A percentile compares a stretch with the other conserved stretches of the same genome.
These are phyloP conservation scores for Yarrowia hollandica DNA, from an alignment of 805 yeast genomes.

Conservation along the genomic window DNA sequence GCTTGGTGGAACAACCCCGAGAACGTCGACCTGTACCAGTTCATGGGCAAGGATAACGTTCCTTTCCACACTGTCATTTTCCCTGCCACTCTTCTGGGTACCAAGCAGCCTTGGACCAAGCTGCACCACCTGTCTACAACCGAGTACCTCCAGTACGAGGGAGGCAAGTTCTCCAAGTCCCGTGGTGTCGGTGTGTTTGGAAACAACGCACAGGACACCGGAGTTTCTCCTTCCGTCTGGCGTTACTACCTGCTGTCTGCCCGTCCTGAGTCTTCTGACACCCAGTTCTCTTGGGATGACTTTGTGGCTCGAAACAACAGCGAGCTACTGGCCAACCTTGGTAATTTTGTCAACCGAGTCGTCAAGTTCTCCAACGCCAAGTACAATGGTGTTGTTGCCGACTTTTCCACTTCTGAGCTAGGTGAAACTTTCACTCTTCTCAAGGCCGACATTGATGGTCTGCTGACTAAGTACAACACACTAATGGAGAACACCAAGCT, in stretches of 20 bases:
- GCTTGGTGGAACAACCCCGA: slow-evolving; percentile 97
- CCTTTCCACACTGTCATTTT: slow-evolving; percentile 98
- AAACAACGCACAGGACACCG: slow-evolving; percentile 92
- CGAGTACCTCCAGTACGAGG: slow-evolving; percentile 95
- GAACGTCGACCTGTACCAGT: slow-evolving; percentile 83
- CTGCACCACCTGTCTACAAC: slow-evolving; percentile 90
- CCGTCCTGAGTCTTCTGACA: slow-evolving; percentile 93
- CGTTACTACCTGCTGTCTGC: slow-evolving; percentile 90
- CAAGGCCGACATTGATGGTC: slow-evolving; percentile 58
- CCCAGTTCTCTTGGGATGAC: slow-evolving; percentile 97
- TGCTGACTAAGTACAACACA: slow-evolving; percentile 61
- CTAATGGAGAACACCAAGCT: slow-evolving; percentile 72
- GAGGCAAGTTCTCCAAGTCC: slow-evolving; percentile 97
- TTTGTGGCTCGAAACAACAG: slow-evolving; percentile 91
- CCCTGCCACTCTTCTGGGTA: slow-evolving; percentile 91
- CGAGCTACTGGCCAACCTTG: slow-evolving; percentile 92
- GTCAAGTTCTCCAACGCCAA: slow-evolving; percentile 87
- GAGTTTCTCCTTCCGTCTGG: slow-evolving; percentile 92
- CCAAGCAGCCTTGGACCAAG: slow-evolving; percentile 85
- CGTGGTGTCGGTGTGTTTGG: slow-evolving; percentile 98
- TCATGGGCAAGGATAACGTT: slow-evolving; percentile 99
- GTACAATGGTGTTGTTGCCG: slow-evolving; percentile 87
- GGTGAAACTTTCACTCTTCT: slow-evolving; percentile 48
- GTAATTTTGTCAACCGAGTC: slow-evolving; percentile 93
- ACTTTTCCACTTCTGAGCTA: slow-evolving; percentile 51